Conservation (phyloP, 352 stramenopile species). For the Globisporangium spiculum region DNA sequence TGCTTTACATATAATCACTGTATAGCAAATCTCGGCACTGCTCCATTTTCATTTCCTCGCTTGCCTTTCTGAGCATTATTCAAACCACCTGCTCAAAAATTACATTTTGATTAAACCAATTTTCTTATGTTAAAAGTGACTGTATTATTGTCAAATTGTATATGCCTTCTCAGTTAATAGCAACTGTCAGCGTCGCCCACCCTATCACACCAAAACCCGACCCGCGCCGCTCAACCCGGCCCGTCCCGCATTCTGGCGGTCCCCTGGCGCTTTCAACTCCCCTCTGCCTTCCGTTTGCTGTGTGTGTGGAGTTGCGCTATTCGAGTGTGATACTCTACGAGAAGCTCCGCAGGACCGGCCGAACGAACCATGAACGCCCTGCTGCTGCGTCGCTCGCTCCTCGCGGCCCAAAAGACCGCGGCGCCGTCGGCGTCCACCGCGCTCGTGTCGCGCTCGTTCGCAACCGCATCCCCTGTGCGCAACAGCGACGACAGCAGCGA, state of each 20-base stretch:
- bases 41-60: not conserved
- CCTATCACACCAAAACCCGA: not conserved
- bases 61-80: not conserved
- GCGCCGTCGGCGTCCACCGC: slow-evolving; percentile 12
- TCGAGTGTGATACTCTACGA: slow-evolving; percentile 16
- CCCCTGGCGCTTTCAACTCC: not conserved
- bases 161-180: too few relatives aligned
- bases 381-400: slow-evolving; percentile 63
- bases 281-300: slow-evolving; percentile 15
- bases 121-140: not conserved
- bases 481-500: slow-evolving; percentile 18
- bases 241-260: not conserved
- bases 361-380: slow-evolving; percentile 33
- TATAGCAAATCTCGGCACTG: not conserved
- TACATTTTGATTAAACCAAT: not conserved
- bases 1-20: not conserved
- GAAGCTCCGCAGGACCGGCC: not conserved
- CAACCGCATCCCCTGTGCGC: slow-evolving; percentile 24
- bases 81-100: not conserved
- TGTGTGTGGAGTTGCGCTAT: slow-evolving; percentile 21
- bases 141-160: not conserved
- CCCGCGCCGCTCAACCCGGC: not conserved
- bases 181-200: not conserved
- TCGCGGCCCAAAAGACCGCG: slow-evolving; percentile 28
- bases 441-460: slow-evolving; percentile 29